Percentiles rank a stretch among this genome's conserved stretches.
phyloP scores from a whole-genome alignment of 805 yeast genomes.

The Barnettozyma siamensis region DNA sequence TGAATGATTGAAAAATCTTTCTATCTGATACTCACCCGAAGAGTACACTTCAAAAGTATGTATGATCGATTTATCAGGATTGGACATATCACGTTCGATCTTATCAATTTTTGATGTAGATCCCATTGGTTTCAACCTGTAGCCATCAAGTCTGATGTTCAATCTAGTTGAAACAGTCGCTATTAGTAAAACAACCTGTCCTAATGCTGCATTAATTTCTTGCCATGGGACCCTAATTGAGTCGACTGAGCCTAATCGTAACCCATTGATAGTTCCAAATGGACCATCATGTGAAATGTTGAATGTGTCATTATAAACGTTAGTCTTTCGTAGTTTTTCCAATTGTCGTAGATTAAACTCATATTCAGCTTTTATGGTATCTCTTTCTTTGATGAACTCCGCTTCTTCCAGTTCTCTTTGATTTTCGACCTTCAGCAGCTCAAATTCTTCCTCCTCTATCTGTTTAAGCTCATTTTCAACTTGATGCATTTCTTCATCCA shows the following conservation, averaged over 20 bases:
- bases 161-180: conserved; percentile 58
- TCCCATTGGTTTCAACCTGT: conserved; percentile 74
- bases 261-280: conserved; percentile 83
- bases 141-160: conserved; percentile 48
- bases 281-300: conserved; percentile 78
- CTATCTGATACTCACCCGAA: conserved; percentile 67
- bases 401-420: conserved; percentile 46
- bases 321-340: conserved; percentile 65
- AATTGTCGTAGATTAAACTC: conserved; percentile 58
- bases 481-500: conserved; percentile 19
- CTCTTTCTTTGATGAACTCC: conserved; percentile 48
- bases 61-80: conserved; percentile 28
- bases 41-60: conserved; percentile 45
- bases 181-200: conserved; percentile 69
- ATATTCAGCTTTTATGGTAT: conserved; percentile 57
- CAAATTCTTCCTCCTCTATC: conserved; percentile 43
- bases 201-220: conserved; percentile 87
- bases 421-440: conserved; percentile 47
- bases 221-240: conserved; percentile 72
- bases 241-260: conserved; percentile 67
- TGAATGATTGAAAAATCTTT: conserved; percentile 66
- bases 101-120: conserved; percentile 74
- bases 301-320: conserved; percentile 80
- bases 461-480: conserved; percentile 44
- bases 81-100: conserved; percentile 32